Evolutionary conservation across 805 yeast genomes (phyloP), one percentile per base, ranked within the genome.

Genomic region (Starmerella potacharoeniae): DNA sequence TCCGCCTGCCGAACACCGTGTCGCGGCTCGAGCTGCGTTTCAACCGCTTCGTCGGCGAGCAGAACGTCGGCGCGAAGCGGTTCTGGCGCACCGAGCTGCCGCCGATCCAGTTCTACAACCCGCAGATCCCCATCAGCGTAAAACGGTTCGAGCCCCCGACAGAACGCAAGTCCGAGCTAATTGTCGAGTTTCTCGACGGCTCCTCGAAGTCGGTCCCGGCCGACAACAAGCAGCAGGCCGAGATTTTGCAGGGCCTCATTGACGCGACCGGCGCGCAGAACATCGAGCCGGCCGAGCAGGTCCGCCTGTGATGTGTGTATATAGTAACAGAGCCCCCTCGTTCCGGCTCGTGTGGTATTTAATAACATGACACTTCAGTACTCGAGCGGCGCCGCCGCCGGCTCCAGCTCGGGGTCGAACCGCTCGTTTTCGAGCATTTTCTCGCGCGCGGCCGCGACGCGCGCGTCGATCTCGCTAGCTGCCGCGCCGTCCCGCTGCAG

Each of bases 81-180:
- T 86, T 89, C 69, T 86, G 95, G 93, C 79, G 78, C 62, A 71
- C 74, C 51, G 77, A 80, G 69, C 72, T 89, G 55, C 95, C 93
- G 30, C 80, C 89, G 6, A 74, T 89, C 59, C 82, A 80, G 66
- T 89, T 85, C 68, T 90, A 87, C 71, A 89, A 89, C 68, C 90
- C 91, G n/a, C 71, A 73, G 45, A 65, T 85, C 31, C 76, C 79
- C 29, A 80, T 87, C 54, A 74, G 76, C 29, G 83, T 87, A 37
- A 71, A 76, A 13, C 74, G 89, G 61, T 74, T 84, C 29, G 71
- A 69, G 49, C 77, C 75, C 17, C 63, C 64, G 14, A 68, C 70
- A 41, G 84, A 83, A 2, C 43, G 53, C 43, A 52, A 49, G 36
- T 71, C 79, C 31, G 65, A 71, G 49, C 63, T 82, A 29, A 73